Conservation (phyloP, 192 early-diverging fungal genomes). For the Oehlia diaphana region DNA sequence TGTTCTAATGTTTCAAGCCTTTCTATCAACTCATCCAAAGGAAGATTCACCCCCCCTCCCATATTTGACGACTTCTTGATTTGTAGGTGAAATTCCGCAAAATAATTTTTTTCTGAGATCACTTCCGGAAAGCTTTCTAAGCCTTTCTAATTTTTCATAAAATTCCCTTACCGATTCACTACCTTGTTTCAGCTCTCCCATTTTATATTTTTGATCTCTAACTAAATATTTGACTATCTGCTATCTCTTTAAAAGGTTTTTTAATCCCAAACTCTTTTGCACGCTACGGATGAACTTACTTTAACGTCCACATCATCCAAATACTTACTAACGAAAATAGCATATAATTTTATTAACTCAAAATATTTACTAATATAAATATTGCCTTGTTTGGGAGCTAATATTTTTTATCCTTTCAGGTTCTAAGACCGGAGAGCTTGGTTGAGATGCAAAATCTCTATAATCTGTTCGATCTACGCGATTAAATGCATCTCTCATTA, state of each 20-base stretch:
- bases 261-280: neutral
- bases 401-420: too few species aligned
- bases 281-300: neutral
- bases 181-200: neutral
- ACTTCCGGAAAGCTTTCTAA: too few species aligned
- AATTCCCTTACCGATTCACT: neutral
- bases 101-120: too few species aligned
- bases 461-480: neutral
- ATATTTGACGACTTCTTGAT: too few species aligned
- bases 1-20: too few species aligned
- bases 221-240: neutral
- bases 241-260: neutral
- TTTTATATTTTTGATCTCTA: neutral
- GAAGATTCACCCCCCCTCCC: too few species aligned
- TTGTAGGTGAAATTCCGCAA: too few species aligned
- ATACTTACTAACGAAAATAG: neutral
- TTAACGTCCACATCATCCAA: neutral
- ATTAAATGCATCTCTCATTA: too few species aligned
- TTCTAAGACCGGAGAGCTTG: neutral
- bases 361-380: neutral
- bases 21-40: too few species aligned
- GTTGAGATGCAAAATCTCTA: neutral
- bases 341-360: neutral
- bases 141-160: too few species aligned
- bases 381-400: too few species aligned